Base-by-base conservation (phyloP, 345 rosid species). In the Psidium guajava region DNA sequence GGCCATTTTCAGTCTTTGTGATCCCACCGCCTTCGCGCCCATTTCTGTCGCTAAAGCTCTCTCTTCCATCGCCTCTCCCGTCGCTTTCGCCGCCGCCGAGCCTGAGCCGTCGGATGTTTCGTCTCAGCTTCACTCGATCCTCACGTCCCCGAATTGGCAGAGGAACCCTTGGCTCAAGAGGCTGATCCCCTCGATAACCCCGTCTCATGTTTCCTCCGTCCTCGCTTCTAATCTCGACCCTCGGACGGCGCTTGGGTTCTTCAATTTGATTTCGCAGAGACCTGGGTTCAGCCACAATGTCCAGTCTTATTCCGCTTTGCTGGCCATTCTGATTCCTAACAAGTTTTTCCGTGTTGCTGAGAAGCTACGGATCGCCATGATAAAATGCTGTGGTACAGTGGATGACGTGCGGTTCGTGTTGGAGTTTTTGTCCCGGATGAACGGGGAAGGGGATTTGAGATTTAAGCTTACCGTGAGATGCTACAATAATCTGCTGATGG, bases 401-500 rank as follows among this genome's bases (percentile, higher is more conserved):
- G 93, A 83, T 77, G 97, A 94, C 28, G 85, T 88, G 11, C 58
- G 83, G 52, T 88, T 89, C 40, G 89, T 86, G 40, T 86, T 92
- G 61, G 92, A 89, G 80, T 90, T 86, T 52, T 74, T 92, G 42
- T 88, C 88, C 87, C 86, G 87, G 83, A 89, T 91, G 94, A 92
- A 69, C 51, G 87, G 86, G 25, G 91, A 88, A 5, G 88, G 87
- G 73, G 90, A 86, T 54, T 11, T 86, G 25, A 91, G 86, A 82
- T 91, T 92, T 87, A 92, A 88, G 91, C 89, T 95, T 53, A 89
- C 84, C 61, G 77, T 93, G 82, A 88, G 91, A 86, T 88, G 91
- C 84, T 94, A 95, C 83, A 95, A 93, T 88, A 91, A 90, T 85
- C 73, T 92, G 54, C 86, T 95, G 55, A 94, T 92, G 94, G 86